These are phyloP conservation scores for Solanum rostratum DNA, from an alignment of 257 asterid genomes.

Conservation along the genomic window DNA sequence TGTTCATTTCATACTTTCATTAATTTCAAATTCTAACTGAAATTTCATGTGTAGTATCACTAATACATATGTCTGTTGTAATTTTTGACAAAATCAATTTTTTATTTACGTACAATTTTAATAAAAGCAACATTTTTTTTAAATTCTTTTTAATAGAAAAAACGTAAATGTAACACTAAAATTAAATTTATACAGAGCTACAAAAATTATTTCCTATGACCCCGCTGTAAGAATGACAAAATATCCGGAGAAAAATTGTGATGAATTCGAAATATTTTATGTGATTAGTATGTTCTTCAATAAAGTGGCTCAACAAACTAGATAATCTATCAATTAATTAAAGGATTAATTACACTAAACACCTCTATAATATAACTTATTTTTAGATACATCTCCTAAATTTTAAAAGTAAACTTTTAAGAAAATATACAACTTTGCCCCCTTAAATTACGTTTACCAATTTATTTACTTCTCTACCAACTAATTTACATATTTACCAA, in stretches of 20 bases:
- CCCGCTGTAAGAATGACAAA: not conserved
- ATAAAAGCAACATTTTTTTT: accelerated
- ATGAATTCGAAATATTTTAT: not conserved
- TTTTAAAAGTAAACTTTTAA: no score
- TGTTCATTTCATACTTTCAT: not conserved
- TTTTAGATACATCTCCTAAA: not conserved
- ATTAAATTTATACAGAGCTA: no score
- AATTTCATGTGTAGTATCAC: not conserved
- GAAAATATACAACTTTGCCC: no score
- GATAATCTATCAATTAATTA: not conserved
- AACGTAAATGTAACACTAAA: no score
- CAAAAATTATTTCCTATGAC: not conserved
- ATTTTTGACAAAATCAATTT: no score
- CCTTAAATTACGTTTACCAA: no score
- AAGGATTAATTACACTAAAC: not conserved
- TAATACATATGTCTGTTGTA: not conserved
- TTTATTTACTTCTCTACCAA: no score
- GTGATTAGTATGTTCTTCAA: not conserved
- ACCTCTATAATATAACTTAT: not conserved
- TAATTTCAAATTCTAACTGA: not conserved
- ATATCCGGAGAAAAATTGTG: not conserved
- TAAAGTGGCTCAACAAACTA: not conserved
- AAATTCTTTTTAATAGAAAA: no score
- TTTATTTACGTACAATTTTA: no score
- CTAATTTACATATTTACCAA: no score